Conservation (phyloP, 805 yeast species). For the Spathaspora passalidarum region DNA sequence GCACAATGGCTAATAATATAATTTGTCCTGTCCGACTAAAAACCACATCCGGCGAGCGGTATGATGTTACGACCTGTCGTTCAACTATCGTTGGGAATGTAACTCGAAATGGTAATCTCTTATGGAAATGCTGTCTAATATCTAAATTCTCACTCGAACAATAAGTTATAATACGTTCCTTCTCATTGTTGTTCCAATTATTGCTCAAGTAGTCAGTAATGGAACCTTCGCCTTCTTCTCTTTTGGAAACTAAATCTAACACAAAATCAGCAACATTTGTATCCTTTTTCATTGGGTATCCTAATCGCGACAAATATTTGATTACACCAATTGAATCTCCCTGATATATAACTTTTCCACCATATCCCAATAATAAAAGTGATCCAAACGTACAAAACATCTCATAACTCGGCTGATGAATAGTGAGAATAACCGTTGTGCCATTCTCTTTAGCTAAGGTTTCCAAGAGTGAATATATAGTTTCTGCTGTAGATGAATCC, state of each 20-base stretch:
- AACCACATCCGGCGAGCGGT: conserved; percentile 50
- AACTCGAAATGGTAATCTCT: conserved; percentile 19
- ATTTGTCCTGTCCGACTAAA: conserved; percentile 65
- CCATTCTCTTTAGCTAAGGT: conserved; percentile 54
- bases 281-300: conserved; percentile 40
- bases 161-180: background rate
- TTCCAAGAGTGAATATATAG: conserved; percentile 60
- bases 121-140: conserved; percentile 40
- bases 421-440: conserved; percentile 68
- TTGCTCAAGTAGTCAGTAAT: conserved; percentile 2
- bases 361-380: conserved; percentile 68
- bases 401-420: conserved; percentile 80
- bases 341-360: conserved; percentile 68
- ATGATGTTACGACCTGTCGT: conserved; percentile 33
- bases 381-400: conserved; percentile 65
- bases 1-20: conserved; percentile 58
- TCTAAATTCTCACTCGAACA: conserved; percentile 20
- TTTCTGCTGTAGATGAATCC: conserved; percentile 73
- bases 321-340: conserved; percentile 50
- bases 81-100: conserved; percentile 29
- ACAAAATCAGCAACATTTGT: conserved; percentile 71
- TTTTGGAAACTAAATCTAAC: conserved; percentile 62
- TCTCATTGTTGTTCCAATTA: conserved; percentile 25
- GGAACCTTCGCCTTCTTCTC: conserved; percentile 21
- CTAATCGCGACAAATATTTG: conserved; percentile 45